These are phyloP conservation scores for Spencermartinsiella ligniputridi DNA, from an alignment of 1,139 yeast genomes.

Conservation along the genomic window DNA sequence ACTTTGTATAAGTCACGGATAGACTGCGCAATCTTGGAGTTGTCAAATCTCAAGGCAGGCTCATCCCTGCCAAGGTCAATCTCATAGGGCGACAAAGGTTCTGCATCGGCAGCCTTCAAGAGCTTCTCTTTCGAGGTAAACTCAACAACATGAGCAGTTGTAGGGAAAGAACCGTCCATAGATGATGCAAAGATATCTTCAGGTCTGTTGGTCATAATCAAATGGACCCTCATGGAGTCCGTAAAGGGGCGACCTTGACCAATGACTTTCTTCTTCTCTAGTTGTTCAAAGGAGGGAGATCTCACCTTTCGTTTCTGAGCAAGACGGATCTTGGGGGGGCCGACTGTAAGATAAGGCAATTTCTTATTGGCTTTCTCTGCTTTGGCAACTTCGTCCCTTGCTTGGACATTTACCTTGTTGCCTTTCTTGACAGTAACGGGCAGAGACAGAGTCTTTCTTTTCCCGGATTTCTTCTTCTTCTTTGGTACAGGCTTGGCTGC, in stretches of 20 bases:
- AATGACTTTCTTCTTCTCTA: conserved; percentile 5
- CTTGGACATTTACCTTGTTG: too few species aligned
- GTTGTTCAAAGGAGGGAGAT: background rate
- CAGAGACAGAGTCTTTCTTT: too few species aligned
- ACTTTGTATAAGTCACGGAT: conserved; percentile 11
- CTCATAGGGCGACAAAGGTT: background rate
- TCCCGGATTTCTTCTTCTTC: too few species aligned
- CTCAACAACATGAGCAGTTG: background rate
- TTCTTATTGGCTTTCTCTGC: too few species aligned
- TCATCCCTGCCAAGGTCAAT: conserved; percentile 1
- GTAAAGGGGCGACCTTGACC: conserved; percentile 20
- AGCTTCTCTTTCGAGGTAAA: conserved; percentile 1
- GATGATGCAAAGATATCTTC: conserved; percentile 10
- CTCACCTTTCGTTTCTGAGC: background rate
- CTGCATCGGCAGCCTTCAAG: background rate
- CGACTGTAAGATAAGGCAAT: too few species aligned
- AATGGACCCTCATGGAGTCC: conserved; percentile 14
- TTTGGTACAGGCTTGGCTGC: too few species aligned
- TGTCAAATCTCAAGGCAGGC: conserved; percentile 9
- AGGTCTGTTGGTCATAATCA: conserved; percentile 10
- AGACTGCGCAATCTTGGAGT: conserved; percentile 13
- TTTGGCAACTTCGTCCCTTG: too few species aligned
- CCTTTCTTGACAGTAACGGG: too few species aligned
- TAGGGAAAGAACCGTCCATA: conserved; percentile 1
- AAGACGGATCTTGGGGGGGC: background rate